Conservation (phyloP, 2,329 filamentous ascomycete species). For the Cladophialophora bantiana region DNA sequence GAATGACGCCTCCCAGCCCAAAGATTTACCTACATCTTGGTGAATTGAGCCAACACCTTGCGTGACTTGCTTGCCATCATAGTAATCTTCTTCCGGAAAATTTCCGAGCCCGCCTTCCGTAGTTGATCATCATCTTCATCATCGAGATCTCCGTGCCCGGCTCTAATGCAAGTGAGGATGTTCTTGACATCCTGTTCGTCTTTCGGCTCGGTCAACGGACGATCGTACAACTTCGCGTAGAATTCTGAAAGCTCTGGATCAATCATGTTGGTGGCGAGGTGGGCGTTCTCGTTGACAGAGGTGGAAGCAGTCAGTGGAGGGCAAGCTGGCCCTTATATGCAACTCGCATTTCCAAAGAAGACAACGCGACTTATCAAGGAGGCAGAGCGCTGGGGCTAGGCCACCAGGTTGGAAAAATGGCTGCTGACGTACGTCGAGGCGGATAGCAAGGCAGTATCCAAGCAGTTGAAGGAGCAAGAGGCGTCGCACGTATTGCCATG, state of each 20-base stretch:
- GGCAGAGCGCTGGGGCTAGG: neutral
- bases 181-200: constrained; percentile 27
- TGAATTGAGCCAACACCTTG: constrained; percentile 24
- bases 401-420: neutral
- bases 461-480: constrained; percentile 5
- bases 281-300: neutral
- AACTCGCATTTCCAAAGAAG: neutral
- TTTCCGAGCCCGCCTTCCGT: constrained; percentile 11
- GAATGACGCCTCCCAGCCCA: constrained; percentile 1
- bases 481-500: constrained; percentile 10
- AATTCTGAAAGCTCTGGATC: constrained; percentile 23
- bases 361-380: neutral
- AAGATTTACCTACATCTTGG: constrained; percentile 25
- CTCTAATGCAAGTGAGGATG: constrained; percentile 28
- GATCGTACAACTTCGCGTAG: constrained; percentile 23
- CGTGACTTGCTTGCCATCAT: constrained; percentile 18
- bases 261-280: constrained; percentile 19
- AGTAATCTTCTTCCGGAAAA: constrained; percentile 19
- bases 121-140: constrained; percentile 23
- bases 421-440: constrained; percentile 8
- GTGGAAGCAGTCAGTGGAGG: neutral
- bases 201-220: constrained; percentile 20
- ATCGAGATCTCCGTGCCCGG: constrained; percentile 22
- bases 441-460: constrained; percentile 3
- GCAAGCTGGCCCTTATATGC: neutral